phyloP scores from a whole-genome alignment of 495 filamentous ascomycete genomes.

The Copromyces sp. region DNA sequence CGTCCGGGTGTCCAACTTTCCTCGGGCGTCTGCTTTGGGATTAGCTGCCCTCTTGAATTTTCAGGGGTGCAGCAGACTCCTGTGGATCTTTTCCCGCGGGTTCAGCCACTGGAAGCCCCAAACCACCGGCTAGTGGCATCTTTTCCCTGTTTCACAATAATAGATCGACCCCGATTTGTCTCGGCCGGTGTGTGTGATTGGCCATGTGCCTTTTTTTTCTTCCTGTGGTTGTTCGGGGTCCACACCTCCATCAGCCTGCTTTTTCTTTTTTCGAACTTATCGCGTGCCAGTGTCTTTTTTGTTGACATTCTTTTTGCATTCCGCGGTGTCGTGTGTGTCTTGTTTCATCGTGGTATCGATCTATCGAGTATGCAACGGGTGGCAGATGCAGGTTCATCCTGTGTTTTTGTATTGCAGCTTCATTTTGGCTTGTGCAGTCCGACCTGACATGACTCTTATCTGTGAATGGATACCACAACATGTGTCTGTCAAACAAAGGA shows the following conservation, averaged over 20 bases:
- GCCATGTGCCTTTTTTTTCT: not conserved
- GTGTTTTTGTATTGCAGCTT: not conserved
- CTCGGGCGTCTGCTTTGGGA: not conserved
- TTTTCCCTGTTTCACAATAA: constrained; percentile 9
- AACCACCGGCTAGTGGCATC: not conserved
- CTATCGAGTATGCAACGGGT: not conserved
- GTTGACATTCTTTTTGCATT: not conserved
- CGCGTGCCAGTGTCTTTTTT: not conserved
- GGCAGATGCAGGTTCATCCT: not conserved
- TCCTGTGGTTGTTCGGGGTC: not conserved
- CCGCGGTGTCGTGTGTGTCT: not conserved
- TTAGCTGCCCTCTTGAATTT: not conserved
- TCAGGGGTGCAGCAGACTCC: not conserved
- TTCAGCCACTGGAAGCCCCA: constrained; percentile 2
- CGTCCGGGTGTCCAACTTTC: not conserved
- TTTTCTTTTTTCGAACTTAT: not conserved
- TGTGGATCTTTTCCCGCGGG: not conserved
- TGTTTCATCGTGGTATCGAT: not conserved
- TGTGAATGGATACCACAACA: not conserved
- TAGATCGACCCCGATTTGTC: not conserved
- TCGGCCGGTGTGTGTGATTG: not conserved
- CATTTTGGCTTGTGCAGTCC: not conserved
- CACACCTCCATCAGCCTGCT: not conserved
- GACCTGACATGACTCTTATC: not conserved
- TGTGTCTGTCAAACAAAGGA: not conserved